Percentiles rank a stretch among this genome's conserved stretches.
These are phyloP conservation scores for Aureobasidium sp. DNA, from an alignment of 2,329 filamentous ascomycete genomes.

Conservation along the genomic window DNA sequence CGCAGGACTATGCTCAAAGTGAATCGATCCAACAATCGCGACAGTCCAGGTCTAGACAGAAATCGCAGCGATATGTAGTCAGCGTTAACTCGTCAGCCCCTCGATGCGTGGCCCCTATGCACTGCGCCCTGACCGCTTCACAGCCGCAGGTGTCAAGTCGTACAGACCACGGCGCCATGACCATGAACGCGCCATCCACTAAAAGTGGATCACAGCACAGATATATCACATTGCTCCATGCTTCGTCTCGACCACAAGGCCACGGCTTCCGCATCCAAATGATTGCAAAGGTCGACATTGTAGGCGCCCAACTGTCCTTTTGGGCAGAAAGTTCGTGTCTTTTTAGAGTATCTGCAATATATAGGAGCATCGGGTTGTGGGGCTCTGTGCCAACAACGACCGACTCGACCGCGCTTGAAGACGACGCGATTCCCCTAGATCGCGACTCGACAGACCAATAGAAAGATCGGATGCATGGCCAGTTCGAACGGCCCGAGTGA, in stretches of 20 bases:
- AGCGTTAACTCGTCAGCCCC: background rate
- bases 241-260: background rate
- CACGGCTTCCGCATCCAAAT: background rate
- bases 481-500: slow-evolving; percentile 1
- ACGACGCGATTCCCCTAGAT: background rate
- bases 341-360: slow-evolving; percentile 10
- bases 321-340: background rate
- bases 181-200: slow-evolving; percentile 4
- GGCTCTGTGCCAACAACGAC: background rate
- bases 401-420: background rate
- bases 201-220: background rate
- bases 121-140: background rate
- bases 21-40: background rate
- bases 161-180: slow-evolving; percentile 6
- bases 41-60: background rate
- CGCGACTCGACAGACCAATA: slow-evolving; percentile 1
- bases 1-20: background rate
- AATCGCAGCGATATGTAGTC: background rate
- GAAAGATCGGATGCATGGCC: slow-evolving; percentile 1
- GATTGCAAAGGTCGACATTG: background rate
- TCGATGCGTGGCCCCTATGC: background rate
- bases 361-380: slow-evolving; percentile 2
- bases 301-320: background rate
- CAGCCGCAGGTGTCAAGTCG: background rate
- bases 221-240: background rate